These are phyloP conservation scores for Aspergillus piperis DNA, from an alignment of 2,329 filamentous ascomycete genomes.

Conservation along the genomic window DNA sequence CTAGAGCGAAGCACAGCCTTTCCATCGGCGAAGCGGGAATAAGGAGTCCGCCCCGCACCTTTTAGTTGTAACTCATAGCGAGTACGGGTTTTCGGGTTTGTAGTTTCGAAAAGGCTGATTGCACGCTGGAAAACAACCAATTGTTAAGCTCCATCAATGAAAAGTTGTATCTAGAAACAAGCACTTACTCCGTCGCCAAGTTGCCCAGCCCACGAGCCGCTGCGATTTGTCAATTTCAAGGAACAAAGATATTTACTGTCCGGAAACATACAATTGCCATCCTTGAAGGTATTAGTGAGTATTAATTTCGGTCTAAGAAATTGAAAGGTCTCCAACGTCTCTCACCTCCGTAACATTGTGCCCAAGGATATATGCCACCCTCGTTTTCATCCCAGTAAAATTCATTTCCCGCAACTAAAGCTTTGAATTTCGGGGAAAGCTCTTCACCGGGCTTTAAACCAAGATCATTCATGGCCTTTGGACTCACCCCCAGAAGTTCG, in stretches of 20 bases:
- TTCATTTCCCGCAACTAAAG: slow-evolving; percentile 78
- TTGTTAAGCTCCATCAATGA: slow-evolving; percentile 3
- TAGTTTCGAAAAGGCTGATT: slow-evolving; percentile 90
- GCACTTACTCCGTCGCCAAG: slow-evolving; percentile 73
- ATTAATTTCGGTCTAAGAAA: background rate
- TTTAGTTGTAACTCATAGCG: slow-evolving; percentile 93
- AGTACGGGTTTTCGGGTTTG: slow-evolving; percentile 68
- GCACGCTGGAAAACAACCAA: slow-evolving; percentile 56
- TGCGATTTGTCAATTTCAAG: slow-evolving; percentile 44
- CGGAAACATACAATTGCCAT: slow-evolving; percentile 51
- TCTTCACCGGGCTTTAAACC: slow-evolving; percentile 71
- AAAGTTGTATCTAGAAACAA: background rate
- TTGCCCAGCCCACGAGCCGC: slow-evolving; percentile 90
- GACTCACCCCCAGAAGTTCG: slow-evolving; percentile 79
- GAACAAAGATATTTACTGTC: background rate
- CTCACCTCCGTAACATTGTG: slow-evolving; percentile 89
- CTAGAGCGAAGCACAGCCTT: slow-evolving; percentile 90
- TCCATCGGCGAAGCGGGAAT: slow-evolving; percentile 94
- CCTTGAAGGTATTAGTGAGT: slow-evolving; percentile 32
- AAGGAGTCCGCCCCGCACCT: slow-evolving; percentile 88
- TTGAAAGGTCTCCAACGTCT: background rate
- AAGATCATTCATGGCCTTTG: slow-evolving; percentile 76
- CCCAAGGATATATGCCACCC: slow-evolving; percentile 93
- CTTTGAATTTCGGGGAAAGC: slow-evolving; percentile 70
- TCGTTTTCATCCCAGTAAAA: slow-evolving; percentile 72